Percentiles rank a stretch among this genome's conserved stretches.
Evolutionary conservation across 176 grass and related monocot species (phyloP).

Genomic region (Tillandsia fasciculata): DNA sequence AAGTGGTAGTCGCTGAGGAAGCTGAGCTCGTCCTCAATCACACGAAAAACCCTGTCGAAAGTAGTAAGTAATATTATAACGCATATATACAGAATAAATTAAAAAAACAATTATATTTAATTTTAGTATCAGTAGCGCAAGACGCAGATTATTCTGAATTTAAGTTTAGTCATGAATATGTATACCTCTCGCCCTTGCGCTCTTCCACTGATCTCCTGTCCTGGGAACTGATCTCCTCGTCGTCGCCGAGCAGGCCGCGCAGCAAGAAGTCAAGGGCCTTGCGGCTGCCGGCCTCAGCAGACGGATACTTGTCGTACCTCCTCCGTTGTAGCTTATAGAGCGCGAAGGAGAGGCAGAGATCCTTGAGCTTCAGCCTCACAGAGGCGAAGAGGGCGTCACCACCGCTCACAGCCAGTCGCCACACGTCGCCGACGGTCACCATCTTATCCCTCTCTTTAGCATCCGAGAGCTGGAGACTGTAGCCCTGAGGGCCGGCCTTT

Average conservation of each 20-base stretch:
- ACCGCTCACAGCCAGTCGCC: slow-evolving; percentile 12
- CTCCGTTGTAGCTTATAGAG: slow-evolving; percentile 13
- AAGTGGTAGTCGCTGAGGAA: slow-evolving; percentile 36
- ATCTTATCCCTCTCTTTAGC: slow-evolving; percentile 16
- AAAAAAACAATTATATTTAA: too few species aligned
- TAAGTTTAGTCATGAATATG: too few species aligned
- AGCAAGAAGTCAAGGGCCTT: background rate
- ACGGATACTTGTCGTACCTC: background rate
- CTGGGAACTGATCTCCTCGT: too few species aligned
- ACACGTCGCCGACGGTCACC: slow-evolving; percentile 29
- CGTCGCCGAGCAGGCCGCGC: too few species aligned
- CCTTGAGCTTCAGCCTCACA: background rate
- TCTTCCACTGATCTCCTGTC: too few species aligned
- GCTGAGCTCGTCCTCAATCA: slow-evolving; percentile 26
- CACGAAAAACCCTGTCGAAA: slow-evolving; percentile 13
- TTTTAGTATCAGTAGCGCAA: too few species aligned
- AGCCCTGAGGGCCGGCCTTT: slow-evolving; percentile 30
- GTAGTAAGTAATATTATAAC: too few species aligned
- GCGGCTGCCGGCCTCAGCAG: background rate
- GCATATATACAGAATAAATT: too few species aligned
- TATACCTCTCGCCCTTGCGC: too few species aligned
- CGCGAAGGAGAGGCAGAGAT: slow-evolving; percentile 5
- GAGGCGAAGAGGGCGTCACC: slow-evolving; percentile 17
- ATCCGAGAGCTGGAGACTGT: background rate
- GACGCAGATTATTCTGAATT: too few species aligned